Evolutionary conservation across 2,329 filamentous ascomycete genomes (phyloP).

Genomic region (Ilyonectria sp.): DNA sequence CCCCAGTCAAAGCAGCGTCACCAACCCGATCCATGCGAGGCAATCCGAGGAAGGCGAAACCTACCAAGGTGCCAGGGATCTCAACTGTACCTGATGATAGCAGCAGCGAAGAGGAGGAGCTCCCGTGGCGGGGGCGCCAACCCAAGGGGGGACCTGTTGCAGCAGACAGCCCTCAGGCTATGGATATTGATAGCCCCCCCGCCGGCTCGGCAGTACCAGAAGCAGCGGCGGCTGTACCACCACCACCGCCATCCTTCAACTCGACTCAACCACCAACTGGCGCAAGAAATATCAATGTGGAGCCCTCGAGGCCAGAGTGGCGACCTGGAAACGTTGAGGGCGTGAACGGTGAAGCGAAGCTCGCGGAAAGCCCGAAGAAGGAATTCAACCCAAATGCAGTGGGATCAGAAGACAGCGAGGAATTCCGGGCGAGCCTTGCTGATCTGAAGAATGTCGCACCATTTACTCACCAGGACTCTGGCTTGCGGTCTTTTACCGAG

Average conservation of each 20-base stretch:
- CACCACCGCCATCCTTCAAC: slow-evolving; percentile 38
- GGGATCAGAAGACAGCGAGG: slow-evolving; percentile 71
- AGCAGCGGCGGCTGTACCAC: slow-evolving; percentile 22
- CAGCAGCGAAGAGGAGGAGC: slow-evolving; percentile 60
- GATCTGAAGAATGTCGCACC: slow-evolving; percentile 72
- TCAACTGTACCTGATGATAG: slow-evolving; percentile 64
- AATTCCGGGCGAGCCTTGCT: slow-evolving; percentile 67
- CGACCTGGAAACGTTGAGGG: slow-evolving; percentile 63
- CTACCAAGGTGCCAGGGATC: slow-evolving; percentile 65
- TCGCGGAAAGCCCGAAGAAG: slow-evolving; percentile 38
- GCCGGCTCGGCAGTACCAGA: slow-evolving; percentile 43
- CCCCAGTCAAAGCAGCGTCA: slow-evolving; percentile 57
- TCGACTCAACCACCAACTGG: slow-evolving; percentile 36
- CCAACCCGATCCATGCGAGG: slow-evolving; percentile 61
- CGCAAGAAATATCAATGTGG: slow-evolving; percentile 70
- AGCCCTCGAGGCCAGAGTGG: slow-evolving; percentile 74
- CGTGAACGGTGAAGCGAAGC: slow-evolving; percentile 42
- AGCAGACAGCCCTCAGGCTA: slow-evolving; percentile 69
- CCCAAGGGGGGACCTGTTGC: slow-evolving; percentile 46
- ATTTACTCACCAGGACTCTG: slow-evolving; percentile 62
- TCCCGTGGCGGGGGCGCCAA: slow-evolving; percentile 55
- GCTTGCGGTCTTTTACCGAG: slow-evolving; percentile 69
- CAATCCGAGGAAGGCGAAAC: slow-evolving; percentile 73
- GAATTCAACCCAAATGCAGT: slow-evolving; percentile 54
- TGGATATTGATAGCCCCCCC: slow-evolving; percentile 75